Conservation (phyloP, 2,329 filamentous ascomycete species). For the Chalaropsis thielavioides region DNA sequence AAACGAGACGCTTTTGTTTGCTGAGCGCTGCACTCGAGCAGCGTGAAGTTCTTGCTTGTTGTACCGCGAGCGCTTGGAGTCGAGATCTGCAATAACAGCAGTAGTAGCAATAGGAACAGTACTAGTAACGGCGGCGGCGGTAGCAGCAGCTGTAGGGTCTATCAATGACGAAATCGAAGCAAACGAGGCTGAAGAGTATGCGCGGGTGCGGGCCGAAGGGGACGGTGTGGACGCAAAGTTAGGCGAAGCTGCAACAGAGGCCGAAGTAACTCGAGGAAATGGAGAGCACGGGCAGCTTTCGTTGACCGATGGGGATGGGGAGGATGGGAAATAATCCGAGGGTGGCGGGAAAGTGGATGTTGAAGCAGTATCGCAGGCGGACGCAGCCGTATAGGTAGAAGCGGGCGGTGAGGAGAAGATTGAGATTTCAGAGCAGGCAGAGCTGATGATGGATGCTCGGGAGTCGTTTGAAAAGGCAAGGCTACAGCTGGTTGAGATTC, state of each 20-base stretch:
- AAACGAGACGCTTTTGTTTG: slow-evolving; percentile 24
- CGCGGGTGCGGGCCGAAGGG: slow-evolving; percentile 20
- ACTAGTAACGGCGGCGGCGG: slow-evolving; percentile 7
- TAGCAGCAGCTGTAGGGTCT: slow-evolving; percentile 20
- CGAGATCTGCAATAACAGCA: slow-evolving; percentile 20
- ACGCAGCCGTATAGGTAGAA: slow-evolving; percentile 19
- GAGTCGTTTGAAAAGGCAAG: slow-evolving; percentile 21
- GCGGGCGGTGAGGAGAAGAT: slow-evolving; percentile 18
- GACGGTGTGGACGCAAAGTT: slow-evolving; percentile 15
- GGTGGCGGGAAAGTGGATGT: slow-evolving; percentile 11
- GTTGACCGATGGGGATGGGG: slow-evolving; percentile 7
- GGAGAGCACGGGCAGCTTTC: slow-evolving; percentile 12
- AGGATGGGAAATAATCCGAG: slow-evolving; percentile 12
- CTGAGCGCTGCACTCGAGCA: slow-evolving; percentile 33
- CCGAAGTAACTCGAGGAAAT: slow-evolving; percentile 16
- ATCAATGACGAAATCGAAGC: slow-evolving; percentile 9
- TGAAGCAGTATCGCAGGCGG: slow-evolving; percentile 18
- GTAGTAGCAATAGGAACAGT: slow-evolving; percentile 19
- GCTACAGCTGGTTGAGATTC: neutral
- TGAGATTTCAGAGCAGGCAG: slow-evolving; percentile 21
- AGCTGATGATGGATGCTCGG: slow-evolving; percentile 21
- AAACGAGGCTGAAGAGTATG: slow-evolving; percentile 18
- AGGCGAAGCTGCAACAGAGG: slow-evolving; percentile 16
- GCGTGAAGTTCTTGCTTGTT: slow-evolving; percentile 38
- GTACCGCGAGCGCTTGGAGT: slow-evolving; percentile 22